Conservation (phyloP, 179 eudicot species). For the Vitellaria paradoxa region DNA sequence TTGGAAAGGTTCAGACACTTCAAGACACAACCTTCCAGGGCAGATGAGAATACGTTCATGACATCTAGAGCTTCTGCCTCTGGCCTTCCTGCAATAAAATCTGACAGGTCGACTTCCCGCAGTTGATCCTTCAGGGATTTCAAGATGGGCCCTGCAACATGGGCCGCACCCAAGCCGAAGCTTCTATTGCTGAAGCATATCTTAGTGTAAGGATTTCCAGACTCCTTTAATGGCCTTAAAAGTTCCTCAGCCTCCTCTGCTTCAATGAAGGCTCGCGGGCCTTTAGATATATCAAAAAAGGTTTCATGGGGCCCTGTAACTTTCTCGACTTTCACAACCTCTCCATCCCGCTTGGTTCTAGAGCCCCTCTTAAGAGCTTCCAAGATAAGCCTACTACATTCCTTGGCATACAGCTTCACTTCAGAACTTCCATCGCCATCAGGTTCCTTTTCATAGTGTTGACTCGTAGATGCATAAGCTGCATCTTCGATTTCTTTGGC, state of each 20-base stretch:
- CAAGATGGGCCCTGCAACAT: conserved; percentile 38
- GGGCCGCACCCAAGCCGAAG: conserved; percentile 51
- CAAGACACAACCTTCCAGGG: conserved; percentile 40
- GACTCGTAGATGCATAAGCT: conserved; percentile 38
- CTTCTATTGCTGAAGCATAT: conserved; percentile 61
- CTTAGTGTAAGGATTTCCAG: conserved; percentile 39
- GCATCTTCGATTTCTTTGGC: conserved; percentile 42
- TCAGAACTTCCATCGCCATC: conserved; percentile 55
- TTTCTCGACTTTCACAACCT: conserved; percentile 8
- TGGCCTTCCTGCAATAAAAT: conserved; percentile 53
- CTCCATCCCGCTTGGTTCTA: conserved; percentile 25
- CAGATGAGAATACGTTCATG: conserved; percentile 48
- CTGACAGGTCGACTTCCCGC: conserved; percentile 52
- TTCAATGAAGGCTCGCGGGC: conserved; percentile 37
- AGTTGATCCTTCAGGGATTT: conserved; percentile 40
- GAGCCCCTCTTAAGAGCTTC: conserved; percentile 52
- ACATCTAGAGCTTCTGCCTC: conserved; percentile 61
- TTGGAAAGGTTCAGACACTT: conserved; percentile 44
- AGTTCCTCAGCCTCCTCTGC: conserved; percentile 44
- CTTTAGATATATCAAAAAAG: conserved; percentile 50
- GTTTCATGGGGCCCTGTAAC: conserved; percentile 23
- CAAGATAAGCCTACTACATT: conserved; percentile 47
- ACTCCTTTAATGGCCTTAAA: conserved; percentile 36
- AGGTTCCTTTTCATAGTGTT: conserved; percentile 39
- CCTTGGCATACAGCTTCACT: conserved; percentile 47